A percentile compares a stretch with the other conserved stretches of the same genome.
Conservation (phyloP, 2,329 filamentous ascomycete species). For the Diaporthe humulicola region DNA sequence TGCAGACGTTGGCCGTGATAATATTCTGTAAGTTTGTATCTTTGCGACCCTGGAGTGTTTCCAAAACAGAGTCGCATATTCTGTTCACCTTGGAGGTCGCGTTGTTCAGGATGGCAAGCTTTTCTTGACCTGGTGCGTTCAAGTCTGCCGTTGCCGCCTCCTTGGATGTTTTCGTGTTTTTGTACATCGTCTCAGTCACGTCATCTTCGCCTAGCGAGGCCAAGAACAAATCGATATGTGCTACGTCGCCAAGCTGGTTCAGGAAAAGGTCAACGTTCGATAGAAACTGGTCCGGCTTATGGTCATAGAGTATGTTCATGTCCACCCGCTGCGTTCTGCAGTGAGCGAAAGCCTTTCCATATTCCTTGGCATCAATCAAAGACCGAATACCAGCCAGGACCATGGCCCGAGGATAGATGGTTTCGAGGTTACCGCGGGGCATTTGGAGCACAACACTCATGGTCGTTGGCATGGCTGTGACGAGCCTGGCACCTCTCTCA, state of each 20-base stretch:
- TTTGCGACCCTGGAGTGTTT: constrained; percentile 72
- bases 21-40: constrained; percentile 85
- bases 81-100: constrained; percentile 79
- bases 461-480: constrained; percentile 89
- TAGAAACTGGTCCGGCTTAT: constrained; percentile 89
- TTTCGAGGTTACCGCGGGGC: constrained; percentile 95
- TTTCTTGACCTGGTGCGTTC: constrained; percentile 3
- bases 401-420: constrained; percentile 91
- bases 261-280: constrained; percentile 81
- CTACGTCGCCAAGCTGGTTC: constrained; percentile 83
- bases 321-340: constrained; percentile 96
- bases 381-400: constrained; percentile 90
- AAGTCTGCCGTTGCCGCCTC: constrained; percentile 8
- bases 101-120: constrained; percentile 22
- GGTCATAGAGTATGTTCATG: constrained; percentile 97
- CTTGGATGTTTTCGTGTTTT: constrained; percentile 76
- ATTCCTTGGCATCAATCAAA: constrained; percentile 84
- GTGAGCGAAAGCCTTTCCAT: constrained; percentile 85
- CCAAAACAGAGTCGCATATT: constrained; percentile 88
- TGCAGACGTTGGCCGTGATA: constrained; percentile 95
- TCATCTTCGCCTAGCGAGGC: constrained; percentile 91
- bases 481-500: constrained; percentile 87
- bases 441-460: constrained; percentile 93
- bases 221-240: constrained; percentile 91
- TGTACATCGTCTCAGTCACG: constrained; percentile 93